Evolutionary conservation across 306 rosid genomes (phyloP), one percentile per base, ranked within the genome.

Genomic region (Lathyrus tuberosus): DNA sequence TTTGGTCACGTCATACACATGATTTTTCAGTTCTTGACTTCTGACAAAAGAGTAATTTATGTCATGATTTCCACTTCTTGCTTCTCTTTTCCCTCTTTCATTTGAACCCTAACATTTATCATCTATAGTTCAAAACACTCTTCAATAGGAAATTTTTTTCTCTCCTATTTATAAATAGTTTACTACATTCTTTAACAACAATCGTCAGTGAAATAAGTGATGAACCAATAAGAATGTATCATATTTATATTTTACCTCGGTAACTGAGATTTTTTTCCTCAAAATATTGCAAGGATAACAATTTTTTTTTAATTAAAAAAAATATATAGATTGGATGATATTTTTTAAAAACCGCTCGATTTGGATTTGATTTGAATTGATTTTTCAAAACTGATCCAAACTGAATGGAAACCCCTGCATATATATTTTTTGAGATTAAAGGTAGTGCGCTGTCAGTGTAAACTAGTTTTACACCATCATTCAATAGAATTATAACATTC

Each of bases 1-100:
- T 90, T 86, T 83, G 86, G 88, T 84, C 90, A 84, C 92, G 88
- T 88, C 96, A 88, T 73, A 87, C 81, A 69, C 87, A 78, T 62
- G 86, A 82, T 89, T 80, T 89, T 84, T 84, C 84, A 65, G 88
- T 89, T 80, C 86, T 79, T 83, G 83, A 81, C 69, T 47, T 83
- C 91, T 87, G 91, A 87, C 91, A 87, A 80, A 83, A 64, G 84
- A 78, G 73, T 53, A 53, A 24, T 83, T 84, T 68, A 80, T 80
- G 85, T 81, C 87, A 82, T 84, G 87, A 89, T 77, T 85, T 84
- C 84, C 81, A 60, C 76, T 49, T 30, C 80, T 76, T 73, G 65
- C 79, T 26, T 75, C 37, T 63, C 84, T 67, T 78, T 78, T 74
- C 58, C 37, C 79, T 61, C 72, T 62, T 78, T 76, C 77, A 59